Evolutionary conservation across 148 eudicot genomes (phyloP).

Genomic region (Diospyros kaki): DNA sequence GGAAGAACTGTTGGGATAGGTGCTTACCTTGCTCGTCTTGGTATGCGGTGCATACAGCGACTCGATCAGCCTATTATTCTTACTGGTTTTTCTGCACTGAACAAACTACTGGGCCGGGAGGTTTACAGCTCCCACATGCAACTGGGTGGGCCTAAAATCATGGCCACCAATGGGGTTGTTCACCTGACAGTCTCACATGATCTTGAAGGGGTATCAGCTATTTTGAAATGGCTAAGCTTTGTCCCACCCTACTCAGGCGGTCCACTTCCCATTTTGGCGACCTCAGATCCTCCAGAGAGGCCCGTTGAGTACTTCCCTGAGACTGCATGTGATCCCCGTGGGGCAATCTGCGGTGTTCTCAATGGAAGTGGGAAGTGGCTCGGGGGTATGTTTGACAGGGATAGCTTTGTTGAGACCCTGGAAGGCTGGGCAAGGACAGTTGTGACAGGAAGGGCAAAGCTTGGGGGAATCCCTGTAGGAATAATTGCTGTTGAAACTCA

Average conservation of each 20-base stretch:
- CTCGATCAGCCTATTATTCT: conserved; percentile 96
- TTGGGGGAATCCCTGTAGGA: conserved; percentile 97
- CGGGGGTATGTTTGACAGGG: conserved; percentile 89
- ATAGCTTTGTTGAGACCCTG: conserved; percentile 86
- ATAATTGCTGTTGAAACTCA: conserved; percentile 95
- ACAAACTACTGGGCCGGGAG: conserved; percentile 92
- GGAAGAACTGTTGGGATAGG: conserved; percentile 98
- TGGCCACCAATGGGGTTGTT: conserved; percentile 95
- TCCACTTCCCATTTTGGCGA: conserved; percentile 73
- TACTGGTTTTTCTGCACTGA: conserved; percentile 94
- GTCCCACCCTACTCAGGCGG: conserved; percentile 79
- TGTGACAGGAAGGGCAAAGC: conserved; percentile 97
- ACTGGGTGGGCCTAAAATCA: conserved; percentile 98
- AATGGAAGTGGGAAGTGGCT: conserved; percentile 74
- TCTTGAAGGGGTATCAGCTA: conserved; percentile 84
- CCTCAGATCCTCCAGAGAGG: conserved; percentile 77
- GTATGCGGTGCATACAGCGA: conserved; percentile 98
- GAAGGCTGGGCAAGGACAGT: conserved; percentile 99
- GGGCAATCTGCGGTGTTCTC: conserved; percentile 64
- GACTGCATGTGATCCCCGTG: conserved; percentile 90
- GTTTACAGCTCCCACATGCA: conserved; percentile 99
- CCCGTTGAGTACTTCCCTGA: conserved; percentile 83
- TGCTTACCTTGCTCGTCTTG: conserved; percentile 96
- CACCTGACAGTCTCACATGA: conserved; percentile 92
- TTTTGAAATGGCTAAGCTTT: conserved; percentile 89